phyloP scores from a whole-genome alignment of 2,329 filamentous ascomycete species.

The Microsporum audouinii region DNA sequence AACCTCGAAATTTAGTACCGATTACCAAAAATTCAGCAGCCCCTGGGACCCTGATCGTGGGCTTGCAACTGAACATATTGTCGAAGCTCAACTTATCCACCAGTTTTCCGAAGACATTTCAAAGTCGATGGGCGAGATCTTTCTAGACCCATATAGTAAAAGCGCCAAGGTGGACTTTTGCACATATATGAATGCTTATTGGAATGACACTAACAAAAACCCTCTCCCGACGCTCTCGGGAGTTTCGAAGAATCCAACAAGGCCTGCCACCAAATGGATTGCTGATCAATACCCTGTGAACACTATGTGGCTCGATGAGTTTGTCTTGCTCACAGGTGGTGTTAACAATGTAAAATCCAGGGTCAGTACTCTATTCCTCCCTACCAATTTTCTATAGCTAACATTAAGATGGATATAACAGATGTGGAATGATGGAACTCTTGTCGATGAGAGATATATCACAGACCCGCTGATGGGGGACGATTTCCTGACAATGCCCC shows the following conservation, averaged over 20 bases:
- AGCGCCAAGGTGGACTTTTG: neutral
- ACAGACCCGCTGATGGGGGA: neutral
- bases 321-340: neutral
- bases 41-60: neutral
- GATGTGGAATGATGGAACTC: neutral
- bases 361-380: neutral
- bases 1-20: neutral
- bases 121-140: accelerated
- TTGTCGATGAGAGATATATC: neutral
- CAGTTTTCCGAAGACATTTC: neutral
- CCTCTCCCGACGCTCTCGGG: neutral
- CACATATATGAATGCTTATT: neutral
- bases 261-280: neutral
- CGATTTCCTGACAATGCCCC: neutral
- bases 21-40: neutral
- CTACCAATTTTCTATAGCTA: neutral
- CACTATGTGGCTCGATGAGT: neutral
- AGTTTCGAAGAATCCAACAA: neutral
- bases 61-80: neutral
- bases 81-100: neutral
- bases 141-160: neutral
- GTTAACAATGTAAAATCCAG: neutral
- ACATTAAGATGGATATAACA: neutral
- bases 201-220: neutral
- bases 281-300: neutral